phyloP scores from a whole-genome alignment of 345 rosid species.

The Aquilaria yunnanensis region DNA sequence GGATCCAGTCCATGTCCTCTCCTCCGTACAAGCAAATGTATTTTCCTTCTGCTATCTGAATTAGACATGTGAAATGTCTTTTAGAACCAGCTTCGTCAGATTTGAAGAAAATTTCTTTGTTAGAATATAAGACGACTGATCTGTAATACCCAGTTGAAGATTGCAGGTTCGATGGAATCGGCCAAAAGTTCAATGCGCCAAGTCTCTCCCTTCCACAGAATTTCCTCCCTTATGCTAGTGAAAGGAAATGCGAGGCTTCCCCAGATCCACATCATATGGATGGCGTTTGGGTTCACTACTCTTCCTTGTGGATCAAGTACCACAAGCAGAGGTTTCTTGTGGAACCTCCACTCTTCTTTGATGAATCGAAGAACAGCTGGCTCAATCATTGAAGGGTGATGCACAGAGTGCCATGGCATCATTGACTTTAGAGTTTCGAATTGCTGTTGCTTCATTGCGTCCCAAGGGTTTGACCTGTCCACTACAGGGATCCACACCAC shows the following conservation, averaged over 20 bases:
- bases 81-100: not conserved
- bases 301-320: constrained; percentile 53
- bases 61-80: not conserved
- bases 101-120: too few relatives aligned
- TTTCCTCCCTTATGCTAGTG: constrained; percentile 42
- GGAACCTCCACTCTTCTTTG: constrained; percentile 58
- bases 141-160: constrained; percentile 34
- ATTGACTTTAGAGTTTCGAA: constrained; percentile 23
- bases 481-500: constrained; percentile 57
- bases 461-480: constrained; percentile 29
- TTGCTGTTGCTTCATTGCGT: constrained; percentile 11
- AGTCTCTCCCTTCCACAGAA: constrained; percentile 53
- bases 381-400: constrained; percentile 43
- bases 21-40: constrained; percentile 53
- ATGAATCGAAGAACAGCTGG: constrained; percentile 43
- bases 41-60: constrained; percentile 29
- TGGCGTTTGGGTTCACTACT: constrained; percentile 40
- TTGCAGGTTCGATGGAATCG: constrained; percentile 29
- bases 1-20: constrained; percentile 52
- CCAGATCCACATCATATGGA: constrained; percentile 79
- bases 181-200: constrained; percentile 50
- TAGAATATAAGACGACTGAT: not conserved
- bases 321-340: constrained; percentile 44
- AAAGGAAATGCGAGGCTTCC: constrained; percentile 51
- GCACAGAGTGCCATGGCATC: constrained; percentile 62